Evolutionary conservation across 129 eudicot genomes (phyloP).

Genomic region (Oenanthe sinensis): DNA sequence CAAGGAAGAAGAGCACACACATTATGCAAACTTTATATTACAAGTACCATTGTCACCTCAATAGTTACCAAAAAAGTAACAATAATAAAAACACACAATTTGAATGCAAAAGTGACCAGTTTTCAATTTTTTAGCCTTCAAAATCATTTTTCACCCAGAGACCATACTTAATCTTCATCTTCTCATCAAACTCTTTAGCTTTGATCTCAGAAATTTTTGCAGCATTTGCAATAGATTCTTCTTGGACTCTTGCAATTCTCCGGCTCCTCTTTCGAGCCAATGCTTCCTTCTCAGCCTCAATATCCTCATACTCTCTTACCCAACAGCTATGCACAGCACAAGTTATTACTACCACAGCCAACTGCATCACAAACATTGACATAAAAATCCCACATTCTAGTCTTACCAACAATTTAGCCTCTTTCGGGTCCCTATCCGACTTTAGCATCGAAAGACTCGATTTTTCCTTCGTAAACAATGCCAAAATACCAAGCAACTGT

Average conservation of each 20-base stretch:
- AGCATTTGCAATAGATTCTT: conserved; percentile 37
- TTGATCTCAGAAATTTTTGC: conserved; percentile 26
- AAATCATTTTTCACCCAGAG: conserved; percentile 34
- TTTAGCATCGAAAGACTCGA: conserved; percentile 42
- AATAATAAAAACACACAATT: background rate
- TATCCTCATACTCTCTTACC: conserved; percentile 43
- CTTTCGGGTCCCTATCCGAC: conserved; percentile 42
- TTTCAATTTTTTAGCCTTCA: conserved; percentile 16
- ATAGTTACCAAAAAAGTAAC: conserved; percentile 23
- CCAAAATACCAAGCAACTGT: conserved; percentile 39
- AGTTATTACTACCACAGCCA: conserved; percentile 31
- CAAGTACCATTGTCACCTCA: conserved; percentile 23
- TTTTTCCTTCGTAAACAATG: conserved; percentile 46
- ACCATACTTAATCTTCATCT: conserved; percentile 38
- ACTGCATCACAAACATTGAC: conserved; percentile 56
- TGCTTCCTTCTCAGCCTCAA: conserved; percentile 42
- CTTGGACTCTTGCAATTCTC: conserved; percentile 35
- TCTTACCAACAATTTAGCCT: conserved; percentile 51
- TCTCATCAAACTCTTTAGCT: conserved; percentile 43
- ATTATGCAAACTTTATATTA: background rate
- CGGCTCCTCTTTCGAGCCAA: conserved; percentile 33
- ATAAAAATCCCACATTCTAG: conserved; percentile 58
- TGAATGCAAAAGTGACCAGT: background rate
- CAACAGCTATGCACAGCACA: conserved; percentile 50
- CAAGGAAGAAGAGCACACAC: background rate